phyloP scores from a whole-genome alignment of 768 basidiomycete genomes.

The Mycena belliarum region DNA sequence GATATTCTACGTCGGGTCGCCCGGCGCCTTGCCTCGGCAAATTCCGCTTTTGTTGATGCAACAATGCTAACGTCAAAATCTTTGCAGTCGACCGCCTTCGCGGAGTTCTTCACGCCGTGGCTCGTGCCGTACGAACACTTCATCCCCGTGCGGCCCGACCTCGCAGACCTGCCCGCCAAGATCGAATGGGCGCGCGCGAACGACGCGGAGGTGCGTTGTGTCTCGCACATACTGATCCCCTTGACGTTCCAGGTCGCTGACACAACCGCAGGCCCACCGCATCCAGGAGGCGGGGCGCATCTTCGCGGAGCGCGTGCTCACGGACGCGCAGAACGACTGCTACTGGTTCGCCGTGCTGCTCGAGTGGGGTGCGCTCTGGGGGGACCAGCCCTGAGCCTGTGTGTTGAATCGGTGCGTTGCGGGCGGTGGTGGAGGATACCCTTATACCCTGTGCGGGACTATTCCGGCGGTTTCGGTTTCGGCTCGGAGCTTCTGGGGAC shows the following conservation, averaged over 20 bases:
- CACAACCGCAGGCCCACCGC: not conserved
- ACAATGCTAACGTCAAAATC: not conserved
- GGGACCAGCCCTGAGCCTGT: too few species aligned
- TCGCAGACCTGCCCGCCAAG: slow-evolving; percentile 10
- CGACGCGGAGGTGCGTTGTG: slow-evolving; percentile 7
- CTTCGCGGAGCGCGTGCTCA: not conserved
- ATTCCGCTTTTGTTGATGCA: too few species aligned
- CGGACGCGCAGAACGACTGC: not conserved
- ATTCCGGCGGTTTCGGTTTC: too few species aligned
- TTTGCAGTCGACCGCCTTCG: slow-evolving; percentile 8
- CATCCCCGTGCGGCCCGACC: slow-evolving; percentile 15
- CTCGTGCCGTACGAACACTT: slow-evolving; percentile 17
- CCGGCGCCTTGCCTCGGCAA: too few species aligned
- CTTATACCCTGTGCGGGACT: too few species aligned
- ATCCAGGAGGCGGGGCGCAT: not conserved
- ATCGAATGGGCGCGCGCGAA: slow-evolving; percentile 13
- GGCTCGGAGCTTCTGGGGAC: too few species aligned
- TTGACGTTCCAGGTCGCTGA: too few species aligned
- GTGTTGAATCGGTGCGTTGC: too few species aligned
- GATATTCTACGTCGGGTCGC: not conserved
- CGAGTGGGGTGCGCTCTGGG: not conserved
- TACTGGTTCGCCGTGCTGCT: not conserved
- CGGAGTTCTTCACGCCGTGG: slow-evolving; percentile 18
- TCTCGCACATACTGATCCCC: too few species aligned
- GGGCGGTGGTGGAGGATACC: too few species aligned